These are phyloP conservation scores for Mrakia frigida DNA, from an alignment of 768 basidiomycete species.

Conservation along the genomic window DNA sequence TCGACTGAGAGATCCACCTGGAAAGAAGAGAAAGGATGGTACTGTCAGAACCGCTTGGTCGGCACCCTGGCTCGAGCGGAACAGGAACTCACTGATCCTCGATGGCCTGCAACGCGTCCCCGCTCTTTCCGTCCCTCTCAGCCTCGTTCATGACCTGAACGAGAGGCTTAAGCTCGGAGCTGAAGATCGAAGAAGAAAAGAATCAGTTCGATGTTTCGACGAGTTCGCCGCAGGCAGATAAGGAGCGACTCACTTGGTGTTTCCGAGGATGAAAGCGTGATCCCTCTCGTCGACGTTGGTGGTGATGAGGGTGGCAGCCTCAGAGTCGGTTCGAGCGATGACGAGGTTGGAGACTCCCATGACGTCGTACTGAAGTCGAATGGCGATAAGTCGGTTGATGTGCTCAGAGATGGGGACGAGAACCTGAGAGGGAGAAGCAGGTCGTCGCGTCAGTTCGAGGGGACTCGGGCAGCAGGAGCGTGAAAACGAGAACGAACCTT, in stretches of 20 bases:
- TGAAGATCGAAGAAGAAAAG: conserved; percentile 40
- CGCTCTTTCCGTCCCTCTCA: conserved; percentile 70
- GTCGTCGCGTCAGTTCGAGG: background rate
- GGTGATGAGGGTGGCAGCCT: conserved; percentile 93
- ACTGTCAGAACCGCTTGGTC: no score
- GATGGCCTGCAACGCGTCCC: conserved; percentile 72
- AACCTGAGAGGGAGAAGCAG: conserved; percentile 66
- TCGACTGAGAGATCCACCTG: conserved; percentile 59
- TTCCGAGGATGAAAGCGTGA: conserved; percentile 92
- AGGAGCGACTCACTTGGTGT: conserved; percentile 54
- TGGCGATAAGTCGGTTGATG: conserved; percentile 94
- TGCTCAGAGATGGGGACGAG: conserved; percentile 96
- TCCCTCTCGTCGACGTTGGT: conserved; percentile 97
- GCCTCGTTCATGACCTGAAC: conserved; percentile 78
- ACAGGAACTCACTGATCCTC: conserved; percentile 67
- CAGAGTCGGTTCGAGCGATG: conserved; percentile 91
- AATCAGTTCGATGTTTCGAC: background rate
- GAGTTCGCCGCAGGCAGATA: no score
- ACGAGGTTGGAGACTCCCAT: conserved; percentile 96
- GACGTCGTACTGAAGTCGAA: conserved; percentile 94
- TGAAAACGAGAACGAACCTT: conserved; percentile 38
- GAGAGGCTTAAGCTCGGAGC: conserved; percentile 54
- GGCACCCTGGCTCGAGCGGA: no score
- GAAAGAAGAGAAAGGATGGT: background rate
- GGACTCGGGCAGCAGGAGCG: no score